Evolutionary conservation across 768 basidiomycete genomes (phyloP).

Genomic region (Xerocomellus dryophilus): DNA sequence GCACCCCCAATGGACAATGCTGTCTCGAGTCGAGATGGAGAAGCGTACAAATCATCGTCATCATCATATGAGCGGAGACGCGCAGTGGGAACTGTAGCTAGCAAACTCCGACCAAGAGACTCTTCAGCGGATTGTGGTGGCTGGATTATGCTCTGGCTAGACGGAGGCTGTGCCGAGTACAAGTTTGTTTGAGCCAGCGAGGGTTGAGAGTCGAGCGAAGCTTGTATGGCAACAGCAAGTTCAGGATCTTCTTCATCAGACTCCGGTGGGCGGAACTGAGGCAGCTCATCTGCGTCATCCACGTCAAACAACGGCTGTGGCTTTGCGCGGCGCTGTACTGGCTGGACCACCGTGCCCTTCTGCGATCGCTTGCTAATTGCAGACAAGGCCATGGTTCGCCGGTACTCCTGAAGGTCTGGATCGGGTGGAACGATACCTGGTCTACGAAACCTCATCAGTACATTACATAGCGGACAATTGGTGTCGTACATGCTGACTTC

Average conservation of each 20-base stretch:
- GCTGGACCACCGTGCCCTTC: conserved; percentile 28
- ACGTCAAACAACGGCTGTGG: conserved; percentile 51
- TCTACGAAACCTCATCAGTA: conserved; percentile 20
- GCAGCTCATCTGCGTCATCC: conserved; percentile 46
- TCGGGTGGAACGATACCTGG: conserved; percentile 42
- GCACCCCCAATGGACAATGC: conserved; percentile 66
- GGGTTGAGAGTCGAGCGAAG: conserved; percentile 46
- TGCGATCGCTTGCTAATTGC: conserved; percentile 52
- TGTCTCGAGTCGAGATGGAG: conserved; percentile 60
- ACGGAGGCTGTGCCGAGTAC: neutral
- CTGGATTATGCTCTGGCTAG: conserved; percentile 1
- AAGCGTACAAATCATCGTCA: conserved; percentile 48
- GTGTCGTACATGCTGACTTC: conserved; percentile 65
- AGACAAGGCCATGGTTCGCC: conserved; percentile 56
- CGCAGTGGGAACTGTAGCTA: neutral
- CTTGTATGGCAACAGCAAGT: conserved; percentile 58
- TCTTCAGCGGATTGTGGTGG: conserved; percentile 5
- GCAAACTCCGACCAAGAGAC: neutral
- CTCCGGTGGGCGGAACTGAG: conserved; percentile 22
- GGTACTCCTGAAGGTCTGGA: conserved; percentile 62
- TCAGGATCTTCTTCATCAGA: conserved; percentile 51
- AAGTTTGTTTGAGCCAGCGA: neutral
- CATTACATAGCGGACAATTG: neutral
- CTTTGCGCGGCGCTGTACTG: conserved; percentile 35
- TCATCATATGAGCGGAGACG: conserved; percentile 19